A percentile compares a stretch with the other conserved stretches of the same genome.
These are phyloP conservation scores for Halophytophthora batemanensis DNA, from an alignment of 352 stramenopile species.

Conservation along the genomic window DNA sequence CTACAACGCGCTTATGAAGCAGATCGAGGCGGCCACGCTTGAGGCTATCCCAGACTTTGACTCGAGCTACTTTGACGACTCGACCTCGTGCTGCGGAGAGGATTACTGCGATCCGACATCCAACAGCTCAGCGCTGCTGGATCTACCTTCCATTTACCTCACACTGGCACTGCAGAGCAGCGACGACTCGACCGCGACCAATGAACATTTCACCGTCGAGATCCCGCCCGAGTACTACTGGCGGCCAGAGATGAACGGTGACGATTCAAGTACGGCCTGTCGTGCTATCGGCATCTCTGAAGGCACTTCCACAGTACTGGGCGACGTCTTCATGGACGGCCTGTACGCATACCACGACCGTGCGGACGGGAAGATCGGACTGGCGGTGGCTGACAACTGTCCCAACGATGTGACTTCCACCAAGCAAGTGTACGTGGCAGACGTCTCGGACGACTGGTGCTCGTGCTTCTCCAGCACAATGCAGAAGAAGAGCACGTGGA, in stretches of 20 bases:
- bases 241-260: conserved; percentile 75
- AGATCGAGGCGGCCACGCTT: conserved; percentile 62
- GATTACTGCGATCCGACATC: conserved; percentile 70
- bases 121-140: conserved; percentile 43
- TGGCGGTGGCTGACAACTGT: conserved; percentile 75
- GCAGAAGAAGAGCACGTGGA: conserved; percentile 55
- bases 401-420: conserved; percentile 68
- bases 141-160: conserved; percentile 75
- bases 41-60: conserved; percentile 58
- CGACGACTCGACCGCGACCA: conserved; percentile 41
- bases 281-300: conserved; percentile 80
- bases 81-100: conserved; percentile 60
- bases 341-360: conserved; percentile 79
- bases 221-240: conserved; percentile 85
- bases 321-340: conserved; percentile 85
- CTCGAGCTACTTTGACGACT: conserved; percentile 67
- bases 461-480: conserved; percentile 66
- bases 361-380: conserved; percentile 48
- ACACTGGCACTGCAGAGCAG: conserved; percentile 56
- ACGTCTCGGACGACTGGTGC: conserved; percentile 51
- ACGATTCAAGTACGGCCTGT: conserved; percentile 45
- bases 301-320: conserved; percentile 61
- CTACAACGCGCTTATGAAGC: conserved; percentile 71
- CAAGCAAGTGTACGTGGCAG: conserved; percentile 63
- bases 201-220: conserved; percentile 66